Evolutionary conservation across 495 filamentous ascomycete genomes (phyloP).

Genomic region (Hypomontagnella submonticulosa): DNA sequence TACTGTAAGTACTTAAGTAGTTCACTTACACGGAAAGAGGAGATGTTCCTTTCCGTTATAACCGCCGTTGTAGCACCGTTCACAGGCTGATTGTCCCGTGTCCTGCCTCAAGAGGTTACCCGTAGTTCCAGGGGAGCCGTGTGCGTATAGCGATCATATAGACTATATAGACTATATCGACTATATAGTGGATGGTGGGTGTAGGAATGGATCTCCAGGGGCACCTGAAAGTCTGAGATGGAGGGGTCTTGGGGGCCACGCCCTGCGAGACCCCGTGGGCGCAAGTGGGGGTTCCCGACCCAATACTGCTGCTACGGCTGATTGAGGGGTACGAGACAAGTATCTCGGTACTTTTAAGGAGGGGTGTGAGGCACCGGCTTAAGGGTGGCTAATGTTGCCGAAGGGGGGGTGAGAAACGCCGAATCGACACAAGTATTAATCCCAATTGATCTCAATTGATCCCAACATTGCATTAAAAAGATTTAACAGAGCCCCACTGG

Average conservation of each 20-base stretch:
- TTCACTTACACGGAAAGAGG: slow-evolving; percentile 27
- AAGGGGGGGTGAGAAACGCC: slow-evolving; percentile 27
- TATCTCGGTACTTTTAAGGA: background rate
- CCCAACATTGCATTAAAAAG: slow-evolving; percentile 28
- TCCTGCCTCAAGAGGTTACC: slow-evolving; percentile 32
- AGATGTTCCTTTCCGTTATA: slow-evolving; percentile 44
- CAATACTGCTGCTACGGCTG: background rate
- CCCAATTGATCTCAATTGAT: background rate
- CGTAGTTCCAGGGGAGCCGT: slow-evolving; percentile 20
- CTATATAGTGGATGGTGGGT: slow-evolving; percentile 15
- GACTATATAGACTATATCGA: slow-evolving; percentile 14
- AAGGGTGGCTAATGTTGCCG: slow-evolving; percentile 34
- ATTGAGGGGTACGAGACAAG: slow-evolving; percentile 22
- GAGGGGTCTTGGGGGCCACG: slow-evolving; percentile 20
- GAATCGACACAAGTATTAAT: slow-evolving; percentile 31
- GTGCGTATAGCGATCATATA: slow-evolving; percentile 14
- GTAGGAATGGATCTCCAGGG: slow-evolving; percentile 40
- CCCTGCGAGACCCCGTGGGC: background rate
- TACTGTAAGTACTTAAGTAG: no score
- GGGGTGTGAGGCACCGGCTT: slow-evolving; percentile 19
- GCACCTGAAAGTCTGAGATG: slow-evolving; percentile 16
- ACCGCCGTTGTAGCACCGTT: slow-evolving; percentile 39
- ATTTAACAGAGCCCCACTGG: slow-evolving; percentile 22
- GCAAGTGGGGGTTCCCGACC: no score
- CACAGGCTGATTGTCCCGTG: slow-evolving; percentile 41